Evolutionary conservation across 228 moss, liverwort and hornwort species (phyloP), one percentile per base, ranked within the genome.

Genomic region (Sphagnum magellanicum): DNA sequence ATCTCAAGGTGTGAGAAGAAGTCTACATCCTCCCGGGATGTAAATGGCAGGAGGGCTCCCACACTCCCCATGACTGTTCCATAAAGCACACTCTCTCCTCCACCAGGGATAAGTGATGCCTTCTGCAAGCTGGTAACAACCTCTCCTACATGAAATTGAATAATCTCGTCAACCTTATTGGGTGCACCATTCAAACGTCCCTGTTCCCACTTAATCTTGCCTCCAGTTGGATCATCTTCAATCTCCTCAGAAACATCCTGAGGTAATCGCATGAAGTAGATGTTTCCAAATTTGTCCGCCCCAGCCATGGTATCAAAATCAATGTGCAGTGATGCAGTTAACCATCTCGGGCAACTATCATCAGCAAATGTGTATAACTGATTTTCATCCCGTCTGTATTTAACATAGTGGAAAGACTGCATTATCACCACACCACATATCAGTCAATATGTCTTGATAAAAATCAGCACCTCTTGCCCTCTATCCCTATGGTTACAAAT

Each of bases 281-380:
- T 87, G 69, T 98, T 98, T 49, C 98, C 98, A 77, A 98, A 98
- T 77, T 98, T 98, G 69, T 98, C 98, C 51, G 98, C 94, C 63
- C 98, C 98, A 53, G 94, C 98, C 94, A 98, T 98, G n/a, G 94
- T 98, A 67, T 98, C 98, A 49, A 98, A 98, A 75, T 98, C 98
- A 48, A 98, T 86, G 79, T 98, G 98, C 55, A 98, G 81, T 48
- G 98, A 98, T 47, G 98, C 90, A 64, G 92, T 94, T 67, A 98
- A 89, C 98, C 98, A 98, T 73, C 98, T 89, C 5, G 98, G 98
- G 67, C 94, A 98, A 67, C 98, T 98, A 67, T 94, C 98, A 80
- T 98, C 98, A 66, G 98, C 98, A 74, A 98, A 98, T 60, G 93
- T 88, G 64, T 98, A 98, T 57, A 98, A 74, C 77, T 98, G 98